Evolutionary conservation across 345 rosid species (phyloP), one percentile per base, ranked within the genome.

Genomic region (Geranium brycei): DNA sequence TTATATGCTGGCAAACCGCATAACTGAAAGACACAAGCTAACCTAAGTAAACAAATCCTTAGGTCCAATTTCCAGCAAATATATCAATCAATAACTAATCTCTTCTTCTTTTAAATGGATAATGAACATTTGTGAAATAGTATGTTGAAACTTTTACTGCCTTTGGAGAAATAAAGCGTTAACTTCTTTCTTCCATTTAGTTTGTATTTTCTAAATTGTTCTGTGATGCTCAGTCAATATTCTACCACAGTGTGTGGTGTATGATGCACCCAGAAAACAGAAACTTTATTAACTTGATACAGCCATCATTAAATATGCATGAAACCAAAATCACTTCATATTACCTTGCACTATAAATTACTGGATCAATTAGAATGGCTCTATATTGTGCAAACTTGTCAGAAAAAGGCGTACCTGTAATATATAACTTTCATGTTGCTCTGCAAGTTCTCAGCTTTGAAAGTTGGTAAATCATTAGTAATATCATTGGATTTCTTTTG

Each of bases 361-460:
- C 8, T 5, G 8, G 51, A 41, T 41, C 51, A 5, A 41, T 32
- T 32, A 32, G 6, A 32, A 32, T 41, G 13, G 12, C 51, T 5
- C 11, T 41, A 41, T 41, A 11, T 41, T 5, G 11, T 41, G 13
- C 10, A 5, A 5, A 41, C 13, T 41, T 41, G 51, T 41, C 51
- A 41, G 13, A 41, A 41, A 5, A 41, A 12, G 10, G 10, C 11
- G 13, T 3, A 41, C 97, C 99, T 88, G 91, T 90, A 90, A 63
- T 88, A 92, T 56, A 90, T 78, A 28, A 88, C 77, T 85, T 90
- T 93, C 92, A 85, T 79, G 82, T 93, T 93, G 73, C 79, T 90
- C 70, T 86, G 99, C 70, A 90, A 59, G 81, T 93, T 85, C 82
- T 93, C 99, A 1, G 75, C 84, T 57, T 71, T 88, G 66, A 82